These are phyloP conservation scores for Metschnikowia orientalis DNA, from an alignment of 805 yeast genomes.

Conservation along the genomic window DNA sequence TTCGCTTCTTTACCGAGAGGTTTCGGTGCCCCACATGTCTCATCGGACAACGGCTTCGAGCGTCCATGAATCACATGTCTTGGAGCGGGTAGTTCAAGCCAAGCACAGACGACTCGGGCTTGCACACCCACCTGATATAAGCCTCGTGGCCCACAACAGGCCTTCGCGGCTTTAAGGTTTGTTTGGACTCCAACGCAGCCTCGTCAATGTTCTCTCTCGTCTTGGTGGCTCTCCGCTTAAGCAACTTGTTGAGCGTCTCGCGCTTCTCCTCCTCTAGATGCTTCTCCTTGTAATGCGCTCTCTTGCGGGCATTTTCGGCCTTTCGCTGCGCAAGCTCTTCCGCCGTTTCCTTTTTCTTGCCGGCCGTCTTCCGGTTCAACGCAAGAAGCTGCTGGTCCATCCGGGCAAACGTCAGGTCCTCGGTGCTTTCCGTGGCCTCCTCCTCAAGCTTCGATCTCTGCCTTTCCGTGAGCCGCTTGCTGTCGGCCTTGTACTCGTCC, in stretches of 20 bases:
- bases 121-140: constrained; percentile 38
- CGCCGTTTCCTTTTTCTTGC: constrained; percentile 61
- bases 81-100: constrained; percentile 3
- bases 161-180: constrained; percentile 33
- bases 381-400: constrained; percentile 23
- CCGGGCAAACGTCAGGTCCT: constrained; percentile 25
- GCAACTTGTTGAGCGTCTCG: constrained; percentile 81
- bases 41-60: too few species aligned
- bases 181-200: constrained; percentile 17
- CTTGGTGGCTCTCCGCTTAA: constrained; percentile 79
- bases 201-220: constrained; percentile 43
- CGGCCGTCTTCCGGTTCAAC: constrained; percentile 34
- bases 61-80: too few species aligned
- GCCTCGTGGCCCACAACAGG: constrained; percentile 45
- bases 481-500: constrained; percentile 44
- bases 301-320: constrained; percentile 82
- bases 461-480: constrained; percentile 51
- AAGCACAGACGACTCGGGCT: constrained; percentile 13
- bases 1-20: too few species aligned
- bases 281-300: constrained; percentile 79
- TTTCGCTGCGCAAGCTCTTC: constrained; percentile 79
- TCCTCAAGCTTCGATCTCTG: constrained; percentile 47
- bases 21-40: too few species aligned
- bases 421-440: constrained; percentile 13
- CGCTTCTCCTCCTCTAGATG: constrained; percentile 87